Base-by-base conservation (phyloP, 2,329 filamentous ascomycete species). In the Trichoderma asperellum region DNA sequence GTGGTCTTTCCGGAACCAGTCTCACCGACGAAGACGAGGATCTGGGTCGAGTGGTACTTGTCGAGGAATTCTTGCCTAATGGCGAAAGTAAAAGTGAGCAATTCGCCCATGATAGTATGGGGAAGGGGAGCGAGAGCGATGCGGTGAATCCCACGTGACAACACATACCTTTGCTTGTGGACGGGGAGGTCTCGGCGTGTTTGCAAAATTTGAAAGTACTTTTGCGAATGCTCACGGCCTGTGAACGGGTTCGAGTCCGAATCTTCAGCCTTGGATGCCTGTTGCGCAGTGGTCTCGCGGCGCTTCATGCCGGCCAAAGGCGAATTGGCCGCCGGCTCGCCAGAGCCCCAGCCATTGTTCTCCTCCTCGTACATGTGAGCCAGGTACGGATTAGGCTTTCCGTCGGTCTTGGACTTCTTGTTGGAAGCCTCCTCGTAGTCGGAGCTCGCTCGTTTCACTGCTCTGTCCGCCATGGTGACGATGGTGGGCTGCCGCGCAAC, bases 1-100 rank as follows among this genome's bases (percentile, higher is more conserved):
- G 96, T 99, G 5, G 96, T 99, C 85, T 99, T 99, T 83, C 96
- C 96, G 73, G 96, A 99, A 88, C 96, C 96, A 10, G 96, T 99
- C 85, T 99, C 96, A 84, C 96, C 96, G 73, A 99, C 96, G 77
- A 99, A 97, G 76, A 99, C 96, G 71, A 99, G 89, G 74, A 99
- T 97, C 82, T 99, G 96, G 29, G 91, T 93, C 76, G 91, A 89
- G 76, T 99, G 96, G 82, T 96, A 99, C 77, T 97, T 88, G 77
- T 94, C 85, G 70, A 99, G 87, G 78, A 99, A 99, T 79, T 99
- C 96, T 81, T 96, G 89, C 80, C 92, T 92, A 68, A n/a, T 8
- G n/a, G 37, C 21, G 27, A 57, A 27, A 32, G 18, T 29, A 14
- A 34, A 16, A 12, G 68, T 63, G 21, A 59, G 29, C 21, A 35